These are phyloP conservation scores for Cyclotella atomus DNA, from an alignment of 108 stramenopile genomes.

Conservation along the genomic window DNA sequence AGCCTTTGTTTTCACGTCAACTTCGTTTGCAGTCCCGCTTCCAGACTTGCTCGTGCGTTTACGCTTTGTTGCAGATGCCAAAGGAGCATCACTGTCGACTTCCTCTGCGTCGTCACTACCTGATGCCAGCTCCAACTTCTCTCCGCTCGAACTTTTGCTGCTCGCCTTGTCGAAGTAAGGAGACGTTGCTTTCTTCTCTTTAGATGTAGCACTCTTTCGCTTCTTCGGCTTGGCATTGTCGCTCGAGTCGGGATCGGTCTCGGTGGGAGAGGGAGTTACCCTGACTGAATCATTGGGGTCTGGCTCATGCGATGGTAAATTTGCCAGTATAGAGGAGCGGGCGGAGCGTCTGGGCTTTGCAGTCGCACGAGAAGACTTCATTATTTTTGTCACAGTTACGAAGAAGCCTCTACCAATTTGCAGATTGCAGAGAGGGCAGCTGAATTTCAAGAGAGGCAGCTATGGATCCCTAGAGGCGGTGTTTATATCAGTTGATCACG, in stretches of 20 bases:
- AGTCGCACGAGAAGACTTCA: not conserved
- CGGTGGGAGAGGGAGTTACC: constrained; percentile 18
- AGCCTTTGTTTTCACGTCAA: not conserved
- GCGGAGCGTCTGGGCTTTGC: not conserved
- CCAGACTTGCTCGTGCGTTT: not conserved
- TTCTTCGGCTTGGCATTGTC: constrained; percentile 10
- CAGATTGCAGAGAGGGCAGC: no score
- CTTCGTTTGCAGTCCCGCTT: not conserved
- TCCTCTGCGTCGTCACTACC: constrained; percentile 18
- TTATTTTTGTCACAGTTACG: no score
- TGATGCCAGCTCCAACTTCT: not conserved
- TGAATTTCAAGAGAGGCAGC: no score
- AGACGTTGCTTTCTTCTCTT: not conserved
- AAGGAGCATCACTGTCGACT: constrained; percentile 17
- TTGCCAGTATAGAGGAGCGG: not conserved
- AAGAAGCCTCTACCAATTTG: no score
- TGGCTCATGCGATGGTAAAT: not conserved
- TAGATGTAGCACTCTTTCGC: not conserved
- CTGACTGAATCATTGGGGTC: not conserved
- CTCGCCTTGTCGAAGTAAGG: constrained; percentile 14
- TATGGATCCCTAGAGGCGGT: no score
- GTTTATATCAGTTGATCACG: no score
- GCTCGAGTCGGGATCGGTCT: not conserved
- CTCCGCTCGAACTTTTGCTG: not conserved
- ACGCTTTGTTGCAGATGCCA: not conserved